These are phyloP conservation scores for Yamadazyma trypodendri DNA, from an alignment of 1,139 yeast genomes.

Conservation along the genomic window DNA sequence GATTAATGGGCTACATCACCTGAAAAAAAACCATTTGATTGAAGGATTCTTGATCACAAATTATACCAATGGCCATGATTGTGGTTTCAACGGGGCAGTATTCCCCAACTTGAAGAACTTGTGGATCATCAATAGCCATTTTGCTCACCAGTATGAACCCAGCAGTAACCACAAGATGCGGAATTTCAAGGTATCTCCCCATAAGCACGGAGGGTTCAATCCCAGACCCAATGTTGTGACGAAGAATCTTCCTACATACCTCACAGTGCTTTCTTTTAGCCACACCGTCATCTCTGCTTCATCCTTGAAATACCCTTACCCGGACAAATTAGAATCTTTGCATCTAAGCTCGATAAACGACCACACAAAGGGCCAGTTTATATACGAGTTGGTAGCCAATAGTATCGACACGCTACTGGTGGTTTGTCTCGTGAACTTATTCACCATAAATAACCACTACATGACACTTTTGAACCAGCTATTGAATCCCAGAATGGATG, in stretches of 20 bases:
- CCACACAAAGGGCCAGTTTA: slow-evolving; percentile 12
- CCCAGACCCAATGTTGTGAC: not conserved
- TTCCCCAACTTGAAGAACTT: not conserved
- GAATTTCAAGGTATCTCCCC: slow-evolving; percentile 3
- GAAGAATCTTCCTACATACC: slow-evolving; percentile 14
- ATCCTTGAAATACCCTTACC: slow-evolving; percentile 13
- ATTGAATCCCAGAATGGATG: not conserved
- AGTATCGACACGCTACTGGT: slow-evolving; percentile 2
- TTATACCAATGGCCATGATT: slow-evolving; percentile 5
- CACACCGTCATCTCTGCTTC: slow-evolving; percentile 15
- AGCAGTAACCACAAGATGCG: not conserved
- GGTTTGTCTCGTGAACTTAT: slow-evolving; percentile 4
- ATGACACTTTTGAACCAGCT: not conserved
- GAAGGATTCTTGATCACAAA: slow-evolving; percentile 14
- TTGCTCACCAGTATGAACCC: not conserved
- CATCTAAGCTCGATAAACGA: slow-evolving; percentile 17
- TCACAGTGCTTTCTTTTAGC: slow-evolving; percentile 17
- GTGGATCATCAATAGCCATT: slow-evolving; percentile 4
- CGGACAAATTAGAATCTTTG: slow-evolving; percentile 12
- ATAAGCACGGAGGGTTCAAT: slow-evolving; percentile 6
- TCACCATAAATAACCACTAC: slow-evolving; percentile 2
- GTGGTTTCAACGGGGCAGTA: not conserved
- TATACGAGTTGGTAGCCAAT: slow-evolving; percentile 4
- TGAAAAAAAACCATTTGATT: slow-evolving; percentile 7
- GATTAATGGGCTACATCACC: slow-evolving; percentile 5